Base-by-base conservation (phyloP, 768 basidiomycete species). In the Pisolithus tinctorius region DNA sequence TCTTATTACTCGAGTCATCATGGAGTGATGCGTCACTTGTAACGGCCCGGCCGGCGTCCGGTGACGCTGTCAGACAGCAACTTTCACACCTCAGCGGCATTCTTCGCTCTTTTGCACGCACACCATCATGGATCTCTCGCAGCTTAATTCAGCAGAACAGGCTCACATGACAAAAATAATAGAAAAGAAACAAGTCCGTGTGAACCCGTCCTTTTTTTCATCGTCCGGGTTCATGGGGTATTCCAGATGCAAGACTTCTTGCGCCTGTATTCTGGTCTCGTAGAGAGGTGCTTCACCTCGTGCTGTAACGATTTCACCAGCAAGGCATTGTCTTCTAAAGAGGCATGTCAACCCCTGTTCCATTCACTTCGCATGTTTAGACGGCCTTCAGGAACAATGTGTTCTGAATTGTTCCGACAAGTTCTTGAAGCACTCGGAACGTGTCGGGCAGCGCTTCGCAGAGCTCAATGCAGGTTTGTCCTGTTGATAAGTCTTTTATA, bases 241-340 rank as follows among this genome's bases (percentile, higher is more conserved):
- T 47, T 20, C 43, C 64, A 98, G 94, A 95, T 99, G 93, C 91
- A 95, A 78, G 95, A 98, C 75, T 98, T 99, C 63, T 76, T 99
- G 76, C 80, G 79, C 63, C 85, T 98, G 71, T 98, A 99, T 71
- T 88, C 92, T 23, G 87, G 84, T 64, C 80, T 99, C 50, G 93
- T 94, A 30, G 95, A 98, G 67, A 84, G 90, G 60, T 99, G 95
- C 69, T 99, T 99, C 79, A 92, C 77, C 60, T 77, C 89, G 13
- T 99, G 95, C 67, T 87, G 86, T 62, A 94, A 94, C 66, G 95
- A 99, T 67, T 97, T 99, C 62, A 97, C 94, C 25, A 89, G 87
- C 76, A 96, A 93, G 71, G 83, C 93, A 0, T 73, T 99, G 51
- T 89, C 87, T 10, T 84, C 85, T 29, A 96, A 96, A 77, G 95